Evolutionary conservation across 2,329 filamentous ascomycete genomes (phyloP).

Genomic region (Alternaria infectoria): DNA sequence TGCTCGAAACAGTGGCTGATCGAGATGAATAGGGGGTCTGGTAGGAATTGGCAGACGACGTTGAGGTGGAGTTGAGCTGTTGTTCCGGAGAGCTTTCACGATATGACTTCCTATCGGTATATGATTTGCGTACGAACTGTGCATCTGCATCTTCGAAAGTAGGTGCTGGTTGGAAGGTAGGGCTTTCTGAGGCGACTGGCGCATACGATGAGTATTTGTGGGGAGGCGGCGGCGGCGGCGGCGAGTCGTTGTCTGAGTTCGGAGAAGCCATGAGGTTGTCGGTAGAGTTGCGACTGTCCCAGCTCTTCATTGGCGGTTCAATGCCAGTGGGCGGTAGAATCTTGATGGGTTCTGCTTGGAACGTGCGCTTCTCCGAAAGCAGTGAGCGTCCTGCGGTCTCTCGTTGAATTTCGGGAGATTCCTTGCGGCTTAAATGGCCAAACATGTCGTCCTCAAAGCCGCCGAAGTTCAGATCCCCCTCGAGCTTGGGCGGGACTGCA

Average conservation of each 20-base stretch:
- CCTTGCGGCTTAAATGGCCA: constrained; percentile 37
- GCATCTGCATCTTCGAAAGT: constrained; percentile 39
- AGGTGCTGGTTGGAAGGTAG: constrained; percentile 31
- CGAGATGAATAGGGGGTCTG: constrained; percentile 43
- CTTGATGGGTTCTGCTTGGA: constrained; percentile 52
- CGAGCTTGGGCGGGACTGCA: constrained; percentile 59
- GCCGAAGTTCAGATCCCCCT: constrained; percentile 46
- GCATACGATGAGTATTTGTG: constrained; percentile 45
- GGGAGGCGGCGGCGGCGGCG: constrained; percentile 41
- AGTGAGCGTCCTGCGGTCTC: constrained; percentile 41
- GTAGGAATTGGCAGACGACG: constrained; percentile 40
- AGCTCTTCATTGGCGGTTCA: constrained; percentile 59
- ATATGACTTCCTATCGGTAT: constrained; percentile 28
- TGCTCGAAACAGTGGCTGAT: constrained; percentile 35
- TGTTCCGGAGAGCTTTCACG: constrained; percentile 32
- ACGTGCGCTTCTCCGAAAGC: constrained; percentile 43
- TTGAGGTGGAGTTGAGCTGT: constrained; percentile 32
- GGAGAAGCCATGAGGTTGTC: constrained; percentile 57
- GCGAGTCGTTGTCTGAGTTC: constrained; percentile 43
- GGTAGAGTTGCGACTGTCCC: constrained; percentile 58
- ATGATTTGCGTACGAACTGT: constrained; percentile 35
- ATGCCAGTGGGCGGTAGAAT: constrained; percentile 53
- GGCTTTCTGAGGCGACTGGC: constrained; percentile 42
- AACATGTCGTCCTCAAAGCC: constrained; percentile 61
- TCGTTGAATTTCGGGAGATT: constrained; percentile 34